These are phyloP conservation scores for Gastrolobium villosum DNA, from an alignment of 306 rosid species.

Conservation along the genomic window DNA sequence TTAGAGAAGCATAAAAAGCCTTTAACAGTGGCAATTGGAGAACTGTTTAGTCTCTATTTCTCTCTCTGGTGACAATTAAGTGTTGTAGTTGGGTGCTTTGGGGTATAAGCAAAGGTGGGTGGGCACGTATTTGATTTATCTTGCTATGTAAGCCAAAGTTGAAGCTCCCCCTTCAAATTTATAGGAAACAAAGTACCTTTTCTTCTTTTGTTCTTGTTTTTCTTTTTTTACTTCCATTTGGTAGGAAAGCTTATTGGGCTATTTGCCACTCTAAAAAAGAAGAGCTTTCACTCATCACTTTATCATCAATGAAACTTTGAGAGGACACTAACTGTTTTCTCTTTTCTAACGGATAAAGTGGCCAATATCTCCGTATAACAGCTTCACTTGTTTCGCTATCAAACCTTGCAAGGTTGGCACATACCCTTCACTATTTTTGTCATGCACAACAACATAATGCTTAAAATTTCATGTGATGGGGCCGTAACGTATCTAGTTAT, in stretches of 20 bases:
- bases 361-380: constrained; percentile 39
- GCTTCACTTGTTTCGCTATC: constrained; percentile 45
- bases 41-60: constrained; percentile 48
- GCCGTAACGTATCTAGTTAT: constrained; percentile 29
- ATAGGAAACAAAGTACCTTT: constrained; percentile 48
- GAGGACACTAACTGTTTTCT: constrained; percentile 70
- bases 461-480: not conserved
- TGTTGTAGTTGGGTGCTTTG: constrained; percentile 94
- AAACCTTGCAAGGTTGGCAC: constrained; percentile 47
- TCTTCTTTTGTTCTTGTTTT: not conserved
- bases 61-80: constrained; percentile 62
- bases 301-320: constrained; percentile 72
- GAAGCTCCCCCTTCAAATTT: constrained; percentile 48
- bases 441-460: constrained; percentile 32
- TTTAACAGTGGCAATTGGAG: constrained; percentile 51
- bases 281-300: constrained; percentile 54
- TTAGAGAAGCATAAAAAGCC: constrained; percentile 78
- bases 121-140: constrained; percentile 76
- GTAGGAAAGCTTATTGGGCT: constrained; percentile 58
- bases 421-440: constrained; percentile 12
- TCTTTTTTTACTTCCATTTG: constrained; percentile 50
- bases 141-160: constrained; percentile 77
- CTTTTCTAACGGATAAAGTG: constrained; percentile 52
- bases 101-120: constrained; percentile 94
- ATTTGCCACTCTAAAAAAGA: constrained; percentile 53